Evolutionary conservation across 805 yeast genomes (phyloP), one percentile per base, ranked within the genome.

Genomic region (Kodamaea laetipori): DNA sequence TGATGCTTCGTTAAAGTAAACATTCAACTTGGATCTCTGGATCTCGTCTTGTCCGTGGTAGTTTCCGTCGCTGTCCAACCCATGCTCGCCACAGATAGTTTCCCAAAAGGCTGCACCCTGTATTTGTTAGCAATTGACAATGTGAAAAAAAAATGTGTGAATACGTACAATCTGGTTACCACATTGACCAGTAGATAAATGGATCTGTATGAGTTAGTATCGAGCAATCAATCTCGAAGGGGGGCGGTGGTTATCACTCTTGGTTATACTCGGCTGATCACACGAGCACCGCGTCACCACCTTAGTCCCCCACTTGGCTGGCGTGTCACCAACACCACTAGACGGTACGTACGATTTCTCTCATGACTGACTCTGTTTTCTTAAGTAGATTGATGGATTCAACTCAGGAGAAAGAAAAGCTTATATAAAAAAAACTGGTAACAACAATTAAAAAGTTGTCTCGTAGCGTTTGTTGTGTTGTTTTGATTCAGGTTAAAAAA

Each of bases 181-280:
- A 81, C 97, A 90, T 76, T 90, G 98, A 70, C 98, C 98, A 46
- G 96, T 85, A 47, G 97, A 90, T 69, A 90, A 80, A 71, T 90
- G 97, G 69, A 90, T 88, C 94, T 84, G 67, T 34, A 49, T 28
- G 37, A 12, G 53, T 49, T 49, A 49, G 53, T 49, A 49, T 34
- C 17, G 9, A 24, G 18, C 19, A 15, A 32, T 17, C 10, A 7
- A 27, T 8, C 32, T 4, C 13, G 34, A 13, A n/a, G n/a, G n/a
- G n/a, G n/a, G n/a, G n/a, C n/a, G n/a, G n/a, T n/a, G n/a, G n/a
- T n/a, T n/a, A n/a, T n/a, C n/a, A n/a, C n/a, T n/a, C n/a, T n/a
- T n/a, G n/a, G n/a, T n/a, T n/a, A 6, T 5, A 6, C 24, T 21
- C 24, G 24, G 6, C 24, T 21, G 24, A 21, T 21, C 24, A 21